These are phyloP conservation scores for Penicillium goetzii DNA, from an alignment of 495 filamentous ascomycete genomes.

Conservation along the genomic window DNA sequence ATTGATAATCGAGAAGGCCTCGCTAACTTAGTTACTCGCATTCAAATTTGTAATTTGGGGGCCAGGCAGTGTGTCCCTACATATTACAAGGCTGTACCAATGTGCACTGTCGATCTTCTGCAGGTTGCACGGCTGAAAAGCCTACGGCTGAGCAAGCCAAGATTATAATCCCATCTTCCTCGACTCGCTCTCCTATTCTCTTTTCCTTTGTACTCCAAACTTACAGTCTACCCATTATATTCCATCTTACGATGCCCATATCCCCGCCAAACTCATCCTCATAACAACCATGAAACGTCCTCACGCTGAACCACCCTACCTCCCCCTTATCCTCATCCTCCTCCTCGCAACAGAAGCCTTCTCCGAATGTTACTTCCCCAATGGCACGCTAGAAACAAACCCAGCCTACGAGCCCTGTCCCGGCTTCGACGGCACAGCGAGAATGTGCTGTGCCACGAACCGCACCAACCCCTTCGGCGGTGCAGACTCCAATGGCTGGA, in stretches of 20 bases:
- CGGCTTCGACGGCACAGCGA: conserved; percentile 8
- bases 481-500: conserved; percentile 12
- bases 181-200: background rate
- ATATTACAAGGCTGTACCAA: background rate
- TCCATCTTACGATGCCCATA: background rate
- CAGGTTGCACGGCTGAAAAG: background rate
- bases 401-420: conserved; percentile 14
- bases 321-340: background rate
- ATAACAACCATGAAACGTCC: background rate
- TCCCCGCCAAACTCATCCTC: background rate
- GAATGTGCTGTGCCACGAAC: conserved; percentile 24
- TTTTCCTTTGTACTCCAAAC: background rate
- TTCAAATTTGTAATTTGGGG: background rate
- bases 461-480: conserved; percentile 19
- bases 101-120: background rate
- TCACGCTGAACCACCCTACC: background rate
- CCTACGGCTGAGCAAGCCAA: background rate
- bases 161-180: background rate
- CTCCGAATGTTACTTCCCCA: conserved; percentile 2
- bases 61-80: background rate
- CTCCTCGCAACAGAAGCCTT: background rate
- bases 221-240: background rate
- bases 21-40: too few relatives aligned
- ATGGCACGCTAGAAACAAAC: background rate
- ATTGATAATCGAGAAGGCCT: background rate